Base-by-base conservation (phyloP, 2,329 filamentous ascomycete genomes). In the Fusarium continuum region DNA sequence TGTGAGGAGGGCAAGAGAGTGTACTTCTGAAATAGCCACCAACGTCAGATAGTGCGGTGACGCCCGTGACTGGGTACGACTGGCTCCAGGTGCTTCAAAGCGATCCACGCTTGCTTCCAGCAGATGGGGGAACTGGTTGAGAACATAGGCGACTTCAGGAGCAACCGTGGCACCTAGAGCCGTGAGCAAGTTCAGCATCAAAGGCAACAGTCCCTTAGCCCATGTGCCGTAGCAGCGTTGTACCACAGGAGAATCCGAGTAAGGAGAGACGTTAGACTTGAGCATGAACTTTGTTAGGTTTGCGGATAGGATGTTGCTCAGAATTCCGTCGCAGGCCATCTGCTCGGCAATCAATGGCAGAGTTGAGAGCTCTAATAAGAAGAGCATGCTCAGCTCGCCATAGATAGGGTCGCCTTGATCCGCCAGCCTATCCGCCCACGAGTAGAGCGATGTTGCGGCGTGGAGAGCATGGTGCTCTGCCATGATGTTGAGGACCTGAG, bases 201-300 rank as follows among this genome's bases (percentile, higher is more conserved):
- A 80, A 0, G 95, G 95, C 4, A 99, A 82, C 54, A 98, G 85
- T 2, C 92, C 95, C 66, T 91, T 90, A 17, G 88, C 87, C 95
- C 95, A 99, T 70, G 98, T 93, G 47, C 85, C 85, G 78, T 96
- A 96, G 72, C 96, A 88, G 22, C 94, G 88, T 61, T 88, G 86
- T 0, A 85, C 78, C 2, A 89, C 83, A 4, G 86, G 82, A 13
- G 85, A 86, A 6, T 91, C 85, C 38, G 95, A 90, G 63, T 96
- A 93, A 0, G 93, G 93, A 4, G 90, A 91, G 55, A 93, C 89
- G 41, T 84, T 84, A 7, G 81, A 76, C 41, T 89, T 88, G 9
- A 91, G 88, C 75, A 96, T 89, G 74, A 91, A 89, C 52, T 88
- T 88, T 8, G 91, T 90, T 17, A 98, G 80, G 60, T 90, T 93